Conservation (phyloP, 805 yeast species). For the Candida ovalis region DNA sequence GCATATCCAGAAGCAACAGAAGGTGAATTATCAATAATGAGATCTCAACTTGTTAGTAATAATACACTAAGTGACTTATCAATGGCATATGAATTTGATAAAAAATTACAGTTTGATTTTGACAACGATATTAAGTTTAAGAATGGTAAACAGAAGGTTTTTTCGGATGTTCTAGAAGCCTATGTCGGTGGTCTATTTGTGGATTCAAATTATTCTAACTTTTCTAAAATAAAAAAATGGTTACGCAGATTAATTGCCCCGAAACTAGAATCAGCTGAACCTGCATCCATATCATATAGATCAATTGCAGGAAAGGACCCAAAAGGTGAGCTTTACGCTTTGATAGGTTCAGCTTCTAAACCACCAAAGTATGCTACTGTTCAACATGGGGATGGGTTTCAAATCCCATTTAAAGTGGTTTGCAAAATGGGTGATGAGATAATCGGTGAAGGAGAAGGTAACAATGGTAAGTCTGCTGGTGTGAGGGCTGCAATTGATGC, state of each 20-base stretch:
- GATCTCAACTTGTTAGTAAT: conserved; percentile 72
- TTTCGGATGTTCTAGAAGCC: conserved; percentile 92
- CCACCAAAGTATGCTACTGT: conserved; percentile 56
- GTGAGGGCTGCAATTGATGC: conserved; percentile 82
- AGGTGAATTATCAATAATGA: conserved; percentile 70
- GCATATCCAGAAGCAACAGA: conserved; percentile 70
- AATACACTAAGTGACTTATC: conserved; percentile 70
- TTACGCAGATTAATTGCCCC: conserved; percentile 48
- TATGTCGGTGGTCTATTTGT: conserved; percentile 80
- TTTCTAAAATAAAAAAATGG: conserved; percentile 54
- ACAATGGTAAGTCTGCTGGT: conserved; percentile 73
- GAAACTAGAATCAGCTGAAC: conserved; percentile 34
- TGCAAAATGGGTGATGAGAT: conserved; percentile 63
- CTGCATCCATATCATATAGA: conserved; percentile 13
- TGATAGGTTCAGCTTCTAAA: conserved; percentile 70
- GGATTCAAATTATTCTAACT: conserved; percentile 46
- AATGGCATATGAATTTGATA: conserved; percentile 59
- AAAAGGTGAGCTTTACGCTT: conserved; percentile 70
- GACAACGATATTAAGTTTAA: conserved; percentile 39
- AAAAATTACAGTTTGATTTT: conserved; percentile 41
- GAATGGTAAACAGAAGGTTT: conserved; percentile 61
- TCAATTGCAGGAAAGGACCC: conserved; percentile 56
- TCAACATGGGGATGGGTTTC: conserved; percentile 43
- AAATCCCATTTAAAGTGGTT: conserved; percentile 56
- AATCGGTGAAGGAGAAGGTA: conserved; percentile 71